Evolutionary conservation across 129 eudicot genomes (phyloP).

Genomic region (Heracleum sosnowskyi): DNA sequence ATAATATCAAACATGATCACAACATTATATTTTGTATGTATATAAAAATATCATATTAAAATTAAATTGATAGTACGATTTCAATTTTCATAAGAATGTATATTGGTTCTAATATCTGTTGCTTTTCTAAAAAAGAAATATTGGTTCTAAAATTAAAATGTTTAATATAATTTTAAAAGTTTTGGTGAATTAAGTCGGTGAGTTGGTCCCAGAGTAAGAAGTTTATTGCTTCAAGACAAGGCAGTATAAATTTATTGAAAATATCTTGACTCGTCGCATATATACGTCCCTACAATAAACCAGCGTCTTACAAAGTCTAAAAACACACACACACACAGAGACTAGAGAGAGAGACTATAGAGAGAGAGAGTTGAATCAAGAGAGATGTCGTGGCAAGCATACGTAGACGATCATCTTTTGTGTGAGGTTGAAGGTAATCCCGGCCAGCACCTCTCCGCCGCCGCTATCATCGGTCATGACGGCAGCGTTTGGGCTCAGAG

Average conservation of each 20-base stretch:
- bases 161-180: too few species aligned
- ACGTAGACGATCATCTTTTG: conserved; percentile 7
- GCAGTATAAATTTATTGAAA: too few species aligned
- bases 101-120: too few species aligned
- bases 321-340: background rate
- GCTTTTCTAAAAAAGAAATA: too few species aligned
- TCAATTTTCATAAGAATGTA: too few species aligned
- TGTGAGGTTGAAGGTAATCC: conserved; percentile 5
- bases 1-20: too few species aligned
- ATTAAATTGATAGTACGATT: too few species aligned
- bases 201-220: background rate
- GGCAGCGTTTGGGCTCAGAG: conserved; percentile 14
- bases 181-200: background rate
- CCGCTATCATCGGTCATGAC: conserved; percentile 8
- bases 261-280: background rate
- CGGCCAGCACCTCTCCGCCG: conserved; percentile 4
- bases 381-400: conserved; percentile 11
- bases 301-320: background rate
- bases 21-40: too few species aligned
- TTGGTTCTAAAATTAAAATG: too few species aligned
- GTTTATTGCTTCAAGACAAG: conserved; percentile 1
- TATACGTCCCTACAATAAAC: background rate
- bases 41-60: too few species aligned
- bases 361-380: background rate
- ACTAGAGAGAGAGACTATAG: background rate